Evolutionary conservation across 768 basidiomycete species (phyloP).

Genomic region (Boletellus emodensis): DNA sequence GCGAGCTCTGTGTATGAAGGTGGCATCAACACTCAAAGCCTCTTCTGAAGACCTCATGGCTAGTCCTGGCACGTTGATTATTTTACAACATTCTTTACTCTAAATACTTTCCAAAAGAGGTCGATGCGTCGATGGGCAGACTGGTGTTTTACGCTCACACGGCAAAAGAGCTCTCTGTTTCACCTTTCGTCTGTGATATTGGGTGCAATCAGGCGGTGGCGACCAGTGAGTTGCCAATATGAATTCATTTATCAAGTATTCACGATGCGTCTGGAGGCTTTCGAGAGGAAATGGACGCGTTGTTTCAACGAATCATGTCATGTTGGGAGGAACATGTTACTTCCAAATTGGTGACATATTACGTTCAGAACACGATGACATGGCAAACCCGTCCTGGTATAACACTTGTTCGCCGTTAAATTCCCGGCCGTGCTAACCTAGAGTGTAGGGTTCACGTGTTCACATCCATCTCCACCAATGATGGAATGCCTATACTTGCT

Average conservation of each 20-base stretch:
- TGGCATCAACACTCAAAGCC: slow-evolving; percentile 41
- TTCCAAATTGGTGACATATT: slow-evolving; percentile 20
- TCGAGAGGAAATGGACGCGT: slow-evolving; percentile 34
- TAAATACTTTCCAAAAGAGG: slow-evolving; percentile 10
- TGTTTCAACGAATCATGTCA: slow-evolving; percentile 46
- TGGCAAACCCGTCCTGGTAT: slow-evolving; percentile 10
- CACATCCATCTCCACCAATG: slow-evolving; percentile 50
- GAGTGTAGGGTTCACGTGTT: slow-evolving; percentile 17
- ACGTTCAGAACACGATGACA: slow-evolving; percentile 8
- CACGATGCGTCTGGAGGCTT: slow-evolving; percentile 42
- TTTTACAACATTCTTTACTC: background rate
- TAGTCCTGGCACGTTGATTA: slow-evolving; percentile 33
- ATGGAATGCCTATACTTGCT: slow-evolving; percentile 53
- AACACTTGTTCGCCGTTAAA: slow-evolving; percentile 2
- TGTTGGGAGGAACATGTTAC: slow-evolving; percentile 53
- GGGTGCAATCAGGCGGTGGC: slow-evolving; percentile 38
- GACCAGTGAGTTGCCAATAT: slow-evolving; percentile 31
- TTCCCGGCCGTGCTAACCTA: slow-evolving; percentile 10
- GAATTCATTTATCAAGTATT: slow-evolving; percentile 3
- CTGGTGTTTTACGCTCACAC: slow-evolving; percentile 49
- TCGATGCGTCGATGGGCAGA: slow-evolving; percentile 22
- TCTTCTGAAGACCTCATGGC: slow-evolving; percentile 29
- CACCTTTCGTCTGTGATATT: slow-evolving; percentile 41
- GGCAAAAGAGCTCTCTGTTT: slow-evolving; percentile 44
- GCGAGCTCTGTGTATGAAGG: slow-evolving; percentile 40